A percentile compares a stretch with the other conserved stretches of the same genome.
phyloP scores from a whole-genome alignment of 768 basidiomycete species.

The Lentinula boryana region DNA sequence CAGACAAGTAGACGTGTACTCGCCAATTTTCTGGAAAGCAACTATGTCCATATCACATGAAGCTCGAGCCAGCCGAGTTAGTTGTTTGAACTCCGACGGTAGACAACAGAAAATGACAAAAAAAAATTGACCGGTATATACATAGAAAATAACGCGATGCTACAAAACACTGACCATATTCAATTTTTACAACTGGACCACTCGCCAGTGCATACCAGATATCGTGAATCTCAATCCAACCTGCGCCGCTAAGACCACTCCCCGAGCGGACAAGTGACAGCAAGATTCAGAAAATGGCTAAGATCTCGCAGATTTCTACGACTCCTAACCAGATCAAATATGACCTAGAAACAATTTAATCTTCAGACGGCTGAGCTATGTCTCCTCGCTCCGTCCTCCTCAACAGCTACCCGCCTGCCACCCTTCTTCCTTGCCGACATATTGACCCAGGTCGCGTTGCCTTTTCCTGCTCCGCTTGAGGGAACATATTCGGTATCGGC shows the following conservation, averaged over 20 bases:
- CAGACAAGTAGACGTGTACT: not conserved
- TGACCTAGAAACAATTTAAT: not conserved
- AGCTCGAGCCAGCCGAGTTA: too few species aligned
- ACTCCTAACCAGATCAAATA: not conserved
- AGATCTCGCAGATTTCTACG: too few species aligned
- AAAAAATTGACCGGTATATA: too few species aligned
- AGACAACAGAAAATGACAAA: too few species aligned
- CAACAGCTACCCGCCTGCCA: not conserved
- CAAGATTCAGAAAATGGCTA: too few species aligned
- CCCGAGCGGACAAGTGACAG: not conserved
- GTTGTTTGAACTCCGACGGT: too few species aligned
- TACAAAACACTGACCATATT: not conserved
- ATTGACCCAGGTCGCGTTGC: not conserved
- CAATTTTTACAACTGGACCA: not conserved
- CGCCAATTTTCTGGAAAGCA: too few species aligned
- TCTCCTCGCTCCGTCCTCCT: not conserved
- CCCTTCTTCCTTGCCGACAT: not conserved
- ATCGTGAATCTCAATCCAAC: not conserved
- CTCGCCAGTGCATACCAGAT: not conserved
- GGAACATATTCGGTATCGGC: conserved; percentile 4
- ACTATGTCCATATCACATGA: too few species aligned
- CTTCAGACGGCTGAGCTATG: conserved; percentile 1
- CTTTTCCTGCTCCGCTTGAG: not conserved
- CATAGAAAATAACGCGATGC: too few species aligned
- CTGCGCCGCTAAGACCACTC: not conserved